phyloP scores from a whole-genome alignment of 495 filamentous ascomycete genomes.

The Hypoxylon fuscum region DNA sequence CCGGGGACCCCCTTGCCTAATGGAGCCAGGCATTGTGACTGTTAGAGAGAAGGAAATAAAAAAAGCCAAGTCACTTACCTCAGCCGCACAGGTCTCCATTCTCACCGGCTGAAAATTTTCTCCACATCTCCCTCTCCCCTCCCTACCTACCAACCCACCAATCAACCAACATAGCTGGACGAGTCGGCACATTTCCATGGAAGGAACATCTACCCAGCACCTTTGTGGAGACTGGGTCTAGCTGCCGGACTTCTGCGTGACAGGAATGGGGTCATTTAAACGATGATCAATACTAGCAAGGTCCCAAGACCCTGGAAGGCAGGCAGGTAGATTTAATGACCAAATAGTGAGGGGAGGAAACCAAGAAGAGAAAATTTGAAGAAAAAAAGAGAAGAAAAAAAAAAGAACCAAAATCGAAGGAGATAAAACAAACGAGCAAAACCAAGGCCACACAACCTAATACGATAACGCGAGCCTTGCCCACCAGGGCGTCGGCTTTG shows the following conservation, averaged over 20 bases:
- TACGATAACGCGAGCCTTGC: slow-evolving; percentile 25
- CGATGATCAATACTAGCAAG: background rate
- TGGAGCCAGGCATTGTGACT: slow-evolving; percentile 17
- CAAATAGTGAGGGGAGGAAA: background rate
- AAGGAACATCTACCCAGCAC: too few species aligned
- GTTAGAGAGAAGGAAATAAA: slow-evolving; percentile 14
- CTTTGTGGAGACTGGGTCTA: too few species aligned
- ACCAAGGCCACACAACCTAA: slow-evolving; percentile 7
- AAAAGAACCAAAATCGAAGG: background rate
- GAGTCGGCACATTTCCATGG: slow-evolving; percentile 26
- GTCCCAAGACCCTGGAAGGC: background rate
- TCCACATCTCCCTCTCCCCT: slow-evolving; percentile 5
- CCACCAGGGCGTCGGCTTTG: slow-evolving; percentile 25
- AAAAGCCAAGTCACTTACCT: slow-evolving; percentile 8
- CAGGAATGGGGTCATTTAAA: background rate
- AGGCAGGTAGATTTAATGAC: background rate
- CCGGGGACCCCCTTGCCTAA: slow-evolving; percentile 9
- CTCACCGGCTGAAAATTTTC: slow-evolving; percentile 30
- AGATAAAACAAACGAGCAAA: background rate
- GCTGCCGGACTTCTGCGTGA: too few species aligned
- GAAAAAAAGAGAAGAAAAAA: background rate
- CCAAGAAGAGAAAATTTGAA: background rate
- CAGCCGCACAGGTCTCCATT: slow-evolving; percentile 25
- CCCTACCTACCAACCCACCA: slow-evolving; percentile 5
- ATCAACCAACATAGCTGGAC: slow-evolving; percentile 9